Evolutionary conservation across 139 green algal species (phyloP).

Genomic region (Closterium sp.): DNA sequence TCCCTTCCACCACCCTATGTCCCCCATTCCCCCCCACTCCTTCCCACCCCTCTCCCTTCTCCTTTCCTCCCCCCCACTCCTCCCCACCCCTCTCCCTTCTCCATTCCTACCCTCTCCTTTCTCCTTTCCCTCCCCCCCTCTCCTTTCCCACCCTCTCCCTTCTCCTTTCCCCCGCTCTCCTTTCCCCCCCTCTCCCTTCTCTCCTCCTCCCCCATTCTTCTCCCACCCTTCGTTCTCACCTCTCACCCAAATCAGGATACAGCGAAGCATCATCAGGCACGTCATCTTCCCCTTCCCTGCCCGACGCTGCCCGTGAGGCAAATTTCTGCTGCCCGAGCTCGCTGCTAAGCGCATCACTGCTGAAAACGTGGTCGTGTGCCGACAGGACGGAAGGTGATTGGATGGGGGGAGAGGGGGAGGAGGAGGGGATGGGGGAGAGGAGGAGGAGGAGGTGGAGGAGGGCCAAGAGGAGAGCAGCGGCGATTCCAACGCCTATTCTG

Average conservation of each 20-base stretch:
- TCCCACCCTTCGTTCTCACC: neutral
- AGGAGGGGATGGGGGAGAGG: neutral
- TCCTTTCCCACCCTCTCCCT: no score
- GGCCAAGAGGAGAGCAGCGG: neutral
- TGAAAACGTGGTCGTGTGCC: neutral
- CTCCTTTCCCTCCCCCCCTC: neutral
- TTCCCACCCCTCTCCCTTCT: no score
- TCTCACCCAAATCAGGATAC: neutral
- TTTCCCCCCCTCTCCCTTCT: neutral
- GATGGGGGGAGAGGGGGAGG: neutral
- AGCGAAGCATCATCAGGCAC: neutral
- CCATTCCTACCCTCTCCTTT: neutral
- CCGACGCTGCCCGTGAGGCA: neutral
- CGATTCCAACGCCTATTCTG: neutral
- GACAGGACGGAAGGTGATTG: neutral
- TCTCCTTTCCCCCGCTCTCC: neutral
- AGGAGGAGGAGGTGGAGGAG: neutral
- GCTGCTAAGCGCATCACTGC: neutral
- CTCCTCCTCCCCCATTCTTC: no score
- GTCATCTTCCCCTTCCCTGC: neutral
- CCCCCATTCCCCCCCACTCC: no score
- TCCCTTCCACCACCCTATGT: no score
- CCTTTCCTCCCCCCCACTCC: no score
- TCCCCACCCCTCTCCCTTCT: neutral
- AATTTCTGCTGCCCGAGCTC: neutral